Evolutionary conservation across 1,284 basidiomycete species (phyloP).

Genomic region (Cronartium ribicola): DNA sequence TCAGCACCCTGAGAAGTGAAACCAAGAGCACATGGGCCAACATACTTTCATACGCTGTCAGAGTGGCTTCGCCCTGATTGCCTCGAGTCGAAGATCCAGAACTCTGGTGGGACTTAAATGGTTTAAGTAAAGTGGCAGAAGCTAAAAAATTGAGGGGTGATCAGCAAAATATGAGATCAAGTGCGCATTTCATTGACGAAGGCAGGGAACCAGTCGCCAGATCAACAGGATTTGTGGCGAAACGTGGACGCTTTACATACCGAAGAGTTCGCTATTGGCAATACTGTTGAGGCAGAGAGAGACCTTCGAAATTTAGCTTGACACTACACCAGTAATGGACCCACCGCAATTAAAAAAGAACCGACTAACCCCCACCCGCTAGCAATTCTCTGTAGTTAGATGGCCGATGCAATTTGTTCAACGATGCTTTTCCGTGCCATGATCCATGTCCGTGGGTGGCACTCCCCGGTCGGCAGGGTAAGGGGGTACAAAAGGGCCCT

Average conservation of each 20-base stretch:
- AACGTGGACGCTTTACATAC: neutral
- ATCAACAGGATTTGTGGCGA: too few species aligned
- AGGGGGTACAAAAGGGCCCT: too few species aligned
- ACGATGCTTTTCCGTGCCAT: too few species aligned
- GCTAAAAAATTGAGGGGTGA: neutral
- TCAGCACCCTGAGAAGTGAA: conserved; percentile 4
- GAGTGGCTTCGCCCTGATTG: conserved; percentile 50
- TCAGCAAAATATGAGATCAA: neutral
- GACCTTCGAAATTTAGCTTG: neutral
- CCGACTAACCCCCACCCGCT: conserved; percentile 33
- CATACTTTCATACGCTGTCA: conserved; percentile 42
- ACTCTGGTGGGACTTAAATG: conserved; percentile 8
- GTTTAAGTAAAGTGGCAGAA: conserved; percentile 24
- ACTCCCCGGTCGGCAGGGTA: too few species aligned
- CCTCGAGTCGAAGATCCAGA: neutral
- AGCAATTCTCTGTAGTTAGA: conserved; percentile 13
- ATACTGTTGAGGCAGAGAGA: conserved; percentile 1
- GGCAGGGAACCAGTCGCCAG: neutral
- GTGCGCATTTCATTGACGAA: conserved; percentile 1
- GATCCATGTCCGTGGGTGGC: too few species aligned
- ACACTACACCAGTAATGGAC: neutral
- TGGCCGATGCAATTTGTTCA: too few species aligned
- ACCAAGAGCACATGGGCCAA: conserved; percentile 37
- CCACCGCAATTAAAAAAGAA: neutral
- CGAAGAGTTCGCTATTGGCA: conserved; percentile 34